Evolutionary conservation across 148 eudicot genomes (phyloP).

Genomic region (Agrostemma githago): DNA sequence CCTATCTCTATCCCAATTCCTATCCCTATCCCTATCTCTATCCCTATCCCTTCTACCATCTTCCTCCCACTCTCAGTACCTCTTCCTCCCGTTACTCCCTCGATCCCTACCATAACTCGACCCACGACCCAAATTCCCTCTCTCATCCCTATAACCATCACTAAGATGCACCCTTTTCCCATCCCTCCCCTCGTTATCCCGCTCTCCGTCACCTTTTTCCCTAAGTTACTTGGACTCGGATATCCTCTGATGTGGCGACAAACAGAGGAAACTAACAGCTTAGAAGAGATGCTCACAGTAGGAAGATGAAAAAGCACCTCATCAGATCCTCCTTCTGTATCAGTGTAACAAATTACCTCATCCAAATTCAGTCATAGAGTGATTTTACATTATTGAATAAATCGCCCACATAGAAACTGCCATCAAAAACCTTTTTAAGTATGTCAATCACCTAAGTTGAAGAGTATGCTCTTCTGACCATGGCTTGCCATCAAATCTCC

Average conservation of each 20-base stretch:
- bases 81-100: constrained; percentile 27
- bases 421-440: constrained; percentile 7
- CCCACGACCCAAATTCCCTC: constrained; percentile 27
- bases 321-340: neutral
- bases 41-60: constrained; percentile 17
- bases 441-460: constrained; percentile 61
- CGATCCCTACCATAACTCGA: constrained; percentile 21
- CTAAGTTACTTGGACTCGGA: neutral
- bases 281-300: neutral
- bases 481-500: constrained; percentile 47
- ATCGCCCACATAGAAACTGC: neutral
- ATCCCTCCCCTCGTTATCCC: constrained; percentile 29
- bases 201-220: neutral
- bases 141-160: constrained; percentile 37
- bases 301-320: neutral
- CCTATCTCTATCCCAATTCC: constrained; percentile 42
- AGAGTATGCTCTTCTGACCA: constrained; percentile 85
- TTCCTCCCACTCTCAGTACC: constrained; percentile 23
- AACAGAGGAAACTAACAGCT: neutral
- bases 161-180: constrained; percentile 37
- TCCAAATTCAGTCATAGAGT: neutral
- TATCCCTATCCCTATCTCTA: constrained; percentile 22
- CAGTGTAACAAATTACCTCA: neutral
- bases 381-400: neutral
- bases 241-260: neutral